A percentile compares a stretch with the other conserved stretches of the same genome.
Evolutionary conservation across 768 basidiomycete species (phyloP).

Genomic region (Gyrodon lividus): DNA sequence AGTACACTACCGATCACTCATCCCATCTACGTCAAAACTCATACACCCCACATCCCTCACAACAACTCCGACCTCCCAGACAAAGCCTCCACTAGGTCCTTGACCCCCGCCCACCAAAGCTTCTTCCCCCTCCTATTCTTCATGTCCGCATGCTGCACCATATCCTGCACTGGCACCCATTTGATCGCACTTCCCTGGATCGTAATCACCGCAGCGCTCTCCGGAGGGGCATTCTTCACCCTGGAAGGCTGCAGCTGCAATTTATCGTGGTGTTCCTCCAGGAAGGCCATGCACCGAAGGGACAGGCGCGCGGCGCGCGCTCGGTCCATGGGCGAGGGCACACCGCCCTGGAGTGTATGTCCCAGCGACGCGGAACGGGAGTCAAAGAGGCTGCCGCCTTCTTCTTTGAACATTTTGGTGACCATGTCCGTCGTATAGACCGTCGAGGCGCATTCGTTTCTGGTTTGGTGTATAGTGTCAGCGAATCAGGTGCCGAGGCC

Average conservation of each 20-base stretch:
- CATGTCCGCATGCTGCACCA: conserved; percentile 88
- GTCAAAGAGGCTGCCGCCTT: conserved; percentile 91
- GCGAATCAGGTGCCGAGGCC: too few species aligned
- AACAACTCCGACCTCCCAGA: conserved; percentile 62
- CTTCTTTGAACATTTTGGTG: conserved; percentile 92
- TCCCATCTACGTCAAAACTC: neutral
- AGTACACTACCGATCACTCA: neutral
- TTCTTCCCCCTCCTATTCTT: conserved; percentile 77
- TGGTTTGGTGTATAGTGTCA: conserved; percentile 27
- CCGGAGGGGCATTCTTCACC: conserved; percentile 51
- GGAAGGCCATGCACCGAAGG: conserved; percentile 90
- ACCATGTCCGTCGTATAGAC: conserved; percentile 92
- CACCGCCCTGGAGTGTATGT: conserved; percentile 94
- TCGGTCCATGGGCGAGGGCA: conserved; percentile 93
- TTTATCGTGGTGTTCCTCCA: conserved; percentile 74
- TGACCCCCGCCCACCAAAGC: conserved; percentile 75
- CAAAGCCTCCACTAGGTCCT: conserved; percentile 71
- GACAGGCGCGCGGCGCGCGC: conserved; percentile 87
- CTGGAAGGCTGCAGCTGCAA: conserved; percentile 53
- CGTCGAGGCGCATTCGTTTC: conserved; percentile 81
- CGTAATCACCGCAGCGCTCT: conserved; percentile 86
- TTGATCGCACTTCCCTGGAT: conserved; percentile 79
- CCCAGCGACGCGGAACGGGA: conserved; percentile 94
- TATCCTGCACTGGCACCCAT: conserved; percentile 83
- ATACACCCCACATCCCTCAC: conserved; percentile 14